Evolutionary conservation across 2,329 filamentous ascomycete genomes (phyloP), one percentile per base, ranked within the genome.

Genomic region (Colletotrichum lentis): DNA sequence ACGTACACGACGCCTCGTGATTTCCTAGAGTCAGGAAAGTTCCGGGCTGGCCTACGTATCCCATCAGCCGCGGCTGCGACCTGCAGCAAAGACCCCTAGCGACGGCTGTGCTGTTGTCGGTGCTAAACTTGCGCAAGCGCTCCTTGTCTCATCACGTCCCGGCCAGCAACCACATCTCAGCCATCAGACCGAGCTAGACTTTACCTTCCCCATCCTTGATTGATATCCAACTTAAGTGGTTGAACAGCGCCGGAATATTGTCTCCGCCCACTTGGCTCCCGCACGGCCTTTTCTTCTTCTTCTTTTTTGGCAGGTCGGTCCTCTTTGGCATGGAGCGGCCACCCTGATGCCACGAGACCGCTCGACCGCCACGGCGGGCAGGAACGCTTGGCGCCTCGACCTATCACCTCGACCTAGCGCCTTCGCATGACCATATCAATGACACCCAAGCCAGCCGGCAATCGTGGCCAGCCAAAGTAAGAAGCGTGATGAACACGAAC

Each of bases 101-200:
- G 27, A 31, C 27, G 27, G 27, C 27, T 7, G 27, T 31, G 49
- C 31, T 27, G 49, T 14, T 52, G 49, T 52, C 31, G 8, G 27
- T 52, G 41, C 55, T 44, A 27, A 20, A 20, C 6, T 31, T n/a
- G 20, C n/a, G 31, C 31, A 18, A 35, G 56, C 24, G 56, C 56
- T 37, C 12, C 27, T 27, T 58, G 43, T 46, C 46, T 60, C 50
- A n/a, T 37, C 37, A 62, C 56, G 37, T 37, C 50, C 49, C 50
- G 43, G 49, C 54, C 37, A 41, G 47, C 65, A 68, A 24, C 61
- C 65, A 50, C 31, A 57, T 58, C 49, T 67, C 43, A 59, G 54
- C 54, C 61, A 55, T 54, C 24, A 41, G 50, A 31, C 41, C 49
- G 49, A 58, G 43, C 43, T 31, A 47, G 35, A 35, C 31, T 24